A percentile compares a stretch with the other conserved stretches of the same genome.
Conservation (phyloP, 345 rosid genomes). For the Eucalyptus victrix region DNA sequence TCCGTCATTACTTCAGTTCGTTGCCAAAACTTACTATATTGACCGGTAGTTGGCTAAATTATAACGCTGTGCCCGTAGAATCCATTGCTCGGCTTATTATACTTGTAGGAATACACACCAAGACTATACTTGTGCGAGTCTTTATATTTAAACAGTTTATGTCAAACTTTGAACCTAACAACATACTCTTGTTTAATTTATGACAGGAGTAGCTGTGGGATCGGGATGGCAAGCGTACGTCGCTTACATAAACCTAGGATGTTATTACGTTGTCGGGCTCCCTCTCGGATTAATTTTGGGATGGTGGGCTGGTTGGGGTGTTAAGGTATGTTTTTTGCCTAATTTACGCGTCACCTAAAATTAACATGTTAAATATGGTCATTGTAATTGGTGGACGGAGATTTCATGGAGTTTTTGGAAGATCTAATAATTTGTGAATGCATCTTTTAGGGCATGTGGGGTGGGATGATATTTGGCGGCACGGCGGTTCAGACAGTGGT, state of each 20-base stretch:
- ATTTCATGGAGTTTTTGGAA: not conserved
- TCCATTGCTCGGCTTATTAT: not conserved
- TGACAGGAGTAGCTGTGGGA: conserved; percentile 74
- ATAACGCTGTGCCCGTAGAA: not conserved
- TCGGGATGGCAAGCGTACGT: conserved; percentile 76
- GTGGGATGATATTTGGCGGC: conserved; percentile 47
- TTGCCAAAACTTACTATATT: not conserved
- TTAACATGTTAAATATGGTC: not conserved
- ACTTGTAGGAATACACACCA: not conserved
- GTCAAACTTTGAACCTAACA: not conserved
- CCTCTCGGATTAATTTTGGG: conserved; percentile 66
- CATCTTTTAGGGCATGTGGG: conserved; percentile 56
- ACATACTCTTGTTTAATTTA: not conserved
- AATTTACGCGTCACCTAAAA: not conserved
- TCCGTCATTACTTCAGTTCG: not conserved
- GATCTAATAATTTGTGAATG: not conserved
- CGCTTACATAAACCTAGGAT: conserved; percentile 60
- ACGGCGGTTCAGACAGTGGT: conserved; percentile 33
- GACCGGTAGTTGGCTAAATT: not conserved
- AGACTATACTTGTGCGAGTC: not conserved
- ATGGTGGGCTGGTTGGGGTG: conserved; percentile 43
- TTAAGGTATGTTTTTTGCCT: conserved; percentile 15
- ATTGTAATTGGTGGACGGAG: not conserved
- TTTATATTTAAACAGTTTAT: not conserved
- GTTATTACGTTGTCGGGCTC: conserved; percentile 61